Evolutionary conservation across 2,329 filamentous ascomycete genomes (phyloP), one percentile per base, ranked within the genome.

Genomic region (Sordariomycetes sp.): DNA sequence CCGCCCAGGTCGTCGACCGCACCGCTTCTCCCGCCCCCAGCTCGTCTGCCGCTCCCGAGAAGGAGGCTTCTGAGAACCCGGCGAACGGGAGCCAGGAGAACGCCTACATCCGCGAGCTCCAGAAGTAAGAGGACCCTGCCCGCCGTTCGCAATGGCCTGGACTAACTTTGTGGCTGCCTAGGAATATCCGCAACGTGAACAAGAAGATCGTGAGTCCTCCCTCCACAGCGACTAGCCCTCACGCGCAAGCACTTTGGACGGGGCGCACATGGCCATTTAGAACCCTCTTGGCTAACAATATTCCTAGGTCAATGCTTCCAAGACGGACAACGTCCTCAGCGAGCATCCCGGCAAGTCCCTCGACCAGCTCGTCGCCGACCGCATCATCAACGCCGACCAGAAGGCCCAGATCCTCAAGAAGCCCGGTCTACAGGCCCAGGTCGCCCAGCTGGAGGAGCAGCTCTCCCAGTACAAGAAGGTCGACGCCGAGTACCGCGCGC

Each of bases 151-250:
- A 52, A 25, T 55, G 62, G 67, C 62, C 55, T 59, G 63, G 58
- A 53, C 50, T 58, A 18, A 52, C 28, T 6, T 16, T 22, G 37
- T 25, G 54, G 60, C 25, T 62, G 11, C 14, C 25, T 64, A 96
- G 91, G 80, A 90, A 84, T 72, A 89, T 97, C 66, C 91, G 93
- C 69, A 96, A 94, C 72, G 77, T 94, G 68, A 88, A 86, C 78
- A 97, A 97, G 82, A 97, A 97, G 76, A 86, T 97, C 67, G 90
- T 96, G 75, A 76, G 88, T 77, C 37, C 50, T 34, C 43, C 71
- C 34, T 35, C 14, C 8, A 48, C n/a, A 25, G 10, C n/a, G 11
- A 14, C 10, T 11, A 8, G 11, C 46, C 3, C 46, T 24, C 35
- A 25, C 35, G n/a, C 18, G 14, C 18, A n/a, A 46, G 3, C 6